Base-by-base conservation (phyloP, 495 filamentous ascomycete species). In the Bombardia bombarda region DNA sequence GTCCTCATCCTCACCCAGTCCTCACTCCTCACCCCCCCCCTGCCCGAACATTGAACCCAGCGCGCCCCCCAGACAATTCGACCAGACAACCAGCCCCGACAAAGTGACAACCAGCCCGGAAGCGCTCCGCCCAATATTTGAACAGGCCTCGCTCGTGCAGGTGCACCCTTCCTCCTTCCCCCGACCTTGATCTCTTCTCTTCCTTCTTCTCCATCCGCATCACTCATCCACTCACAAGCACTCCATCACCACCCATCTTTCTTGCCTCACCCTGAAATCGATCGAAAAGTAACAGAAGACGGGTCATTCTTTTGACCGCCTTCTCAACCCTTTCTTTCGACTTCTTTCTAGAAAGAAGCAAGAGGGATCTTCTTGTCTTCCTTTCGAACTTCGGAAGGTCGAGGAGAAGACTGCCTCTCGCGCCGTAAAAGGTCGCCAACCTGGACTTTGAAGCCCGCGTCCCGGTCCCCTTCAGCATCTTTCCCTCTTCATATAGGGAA, bases 381-480 rank as follows among this genome's bases (percentile, higher is more conserved):
- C 82, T 88, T 87, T 90, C 86, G 87, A 78, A 74, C 73, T 78
- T 87, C 87, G 86, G 83, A 84, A 90, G 87, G 84, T 80, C 53
- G 81, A 87, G 80, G 81, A 89, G 88, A 87, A 87, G 76, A 80
- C 49, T 56, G 60, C 78, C 82, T 79, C 78, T 72, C 63, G 65
- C 61, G 66, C 71, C 60, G n/a, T n/a, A 42, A 68, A 80, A 82
- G 76, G 79, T 82, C 79, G 90, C 73, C 87, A 97, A 90, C 74
- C 90, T 97, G 90, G 90, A 95, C 84, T 96, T 94, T 88, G 90
- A 96, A 85, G 89, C 90, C 75, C 85, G 87, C 68, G 87, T 97
- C 69, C 90, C 90, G 73, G 93, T 97, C 70, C 90, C 90, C 69
- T 90, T 95, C 82, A 95, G 89, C 82, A 83, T 96, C 83, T 95